Conservation (phyloP, 2,329 filamentous ascomycete genomes). For the Pestalotiopsis sp. region DNA sequence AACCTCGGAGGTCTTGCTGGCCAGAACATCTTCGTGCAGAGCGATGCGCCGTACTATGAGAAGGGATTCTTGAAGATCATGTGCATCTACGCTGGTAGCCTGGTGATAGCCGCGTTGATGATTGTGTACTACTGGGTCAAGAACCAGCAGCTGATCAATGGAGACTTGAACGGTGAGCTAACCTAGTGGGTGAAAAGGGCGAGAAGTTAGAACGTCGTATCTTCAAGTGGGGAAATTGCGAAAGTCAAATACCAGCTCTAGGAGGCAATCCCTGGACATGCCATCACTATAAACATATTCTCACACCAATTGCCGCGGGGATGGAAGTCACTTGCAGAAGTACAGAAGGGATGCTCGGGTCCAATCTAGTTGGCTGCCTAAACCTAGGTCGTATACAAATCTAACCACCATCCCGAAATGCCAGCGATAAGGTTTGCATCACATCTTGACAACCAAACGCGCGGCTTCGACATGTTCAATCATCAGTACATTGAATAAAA, state of each 20-base stretch:
- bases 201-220: not conserved
- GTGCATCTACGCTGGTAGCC: not conserved
- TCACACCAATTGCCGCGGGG: too few species aligned
- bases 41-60: constrained; percentile 5
- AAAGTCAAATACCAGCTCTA: not conserved
- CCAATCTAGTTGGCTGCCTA: too few species aligned
- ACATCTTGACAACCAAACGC: too few species aligned
- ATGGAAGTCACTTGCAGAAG: too few species aligned
- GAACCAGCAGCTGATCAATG: not conserved
- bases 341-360: too few species aligned
- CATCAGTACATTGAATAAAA: too few species aligned
- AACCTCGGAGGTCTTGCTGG: not conserved
- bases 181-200: not conserved
- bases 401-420: too few species aligned
- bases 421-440: too few species aligned
- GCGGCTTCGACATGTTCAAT: too few species aligned
- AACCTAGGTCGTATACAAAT: too few species aligned
- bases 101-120: not conserved
- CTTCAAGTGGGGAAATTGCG: not conserved
- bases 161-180: not conserved
- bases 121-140: constrained; percentile 1
- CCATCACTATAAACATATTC: too few species aligned
- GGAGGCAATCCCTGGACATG: too few species aligned
- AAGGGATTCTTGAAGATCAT: not conserved
- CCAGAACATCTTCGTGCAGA: not conserved